Base-by-base conservation (phyloP, 768 basidiomycete species). In the Agaricus blazei region DNA sequence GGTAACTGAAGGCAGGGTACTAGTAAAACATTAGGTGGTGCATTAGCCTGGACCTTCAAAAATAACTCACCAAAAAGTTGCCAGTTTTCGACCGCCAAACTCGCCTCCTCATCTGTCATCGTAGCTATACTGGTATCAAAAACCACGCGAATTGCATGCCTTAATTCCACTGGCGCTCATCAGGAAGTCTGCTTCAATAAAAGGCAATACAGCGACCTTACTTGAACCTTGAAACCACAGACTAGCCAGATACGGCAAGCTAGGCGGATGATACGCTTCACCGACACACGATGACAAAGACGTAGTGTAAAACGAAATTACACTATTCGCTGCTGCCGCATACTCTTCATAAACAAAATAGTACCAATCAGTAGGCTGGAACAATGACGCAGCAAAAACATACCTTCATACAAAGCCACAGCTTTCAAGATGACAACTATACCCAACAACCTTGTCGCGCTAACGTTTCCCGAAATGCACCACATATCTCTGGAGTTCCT, bases 231-330 rank as follows among this genome's bases (percentile, higher is more conserved):
- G 83, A 34, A 94, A 82, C 86, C 93, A 96, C 61, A 79, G 79
- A 15, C 71, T 73, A 7, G 88, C 90, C 43, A 97, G 75, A 61
- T 81, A 85, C 2, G 83, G 77, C 4, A 97, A 74, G 58, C 84
- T 86, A 0, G 95, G 89, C 4, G 81, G 67, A 51, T 82, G 75
- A 63, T 85, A 95, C 2, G 67, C 64, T 0, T 72, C 62, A 1
- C 90, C 90, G 11, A 91, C 77, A 7, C 71, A 71, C 15, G 79
- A 72, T 1, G 80, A 76, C 28, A 98, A 72, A 2, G 89, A 85
- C 0, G 86, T 80, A 0, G 87, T 78, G 67, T 93, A 97, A 66
- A 90, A 96, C 0, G 87, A 78, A 58, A 89, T 85, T 23, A 91
- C 82, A 1, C 87, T 84, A 58, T 81, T 86, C 14, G 87, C 86